Conservation (phyloP, 2,329 filamentous ascomycete genomes). For the Thermothelomyces thermophilus region DNA sequence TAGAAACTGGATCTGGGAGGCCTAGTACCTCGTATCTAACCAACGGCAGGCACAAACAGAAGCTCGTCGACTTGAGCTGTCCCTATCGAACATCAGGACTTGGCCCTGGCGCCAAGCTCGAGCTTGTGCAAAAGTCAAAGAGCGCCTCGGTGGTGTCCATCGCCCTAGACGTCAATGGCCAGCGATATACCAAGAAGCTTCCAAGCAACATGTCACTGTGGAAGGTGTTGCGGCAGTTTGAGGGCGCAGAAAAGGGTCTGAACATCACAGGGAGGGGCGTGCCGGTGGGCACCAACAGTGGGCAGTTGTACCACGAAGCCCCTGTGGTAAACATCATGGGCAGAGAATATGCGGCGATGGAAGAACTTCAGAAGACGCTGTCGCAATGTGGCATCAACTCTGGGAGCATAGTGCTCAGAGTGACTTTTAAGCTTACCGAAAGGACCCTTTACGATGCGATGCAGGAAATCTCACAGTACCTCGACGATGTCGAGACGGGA, state of each 20-base stretch:
- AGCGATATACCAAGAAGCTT: constrained; percentile 72
- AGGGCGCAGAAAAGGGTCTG: constrained; percentile 56
- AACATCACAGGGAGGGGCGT: constrained; percentile 82
- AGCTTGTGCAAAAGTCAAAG: constrained; percentile 80
- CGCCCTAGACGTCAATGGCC: constrained; percentile 72
- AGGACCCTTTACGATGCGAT: constrained; percentile 81
- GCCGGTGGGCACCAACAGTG: constrained; percentile 56
- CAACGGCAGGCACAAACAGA: constrained; percentile 64
- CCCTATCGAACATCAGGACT: constrained; percentile 80
- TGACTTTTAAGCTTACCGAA: constrained; percentile 70
- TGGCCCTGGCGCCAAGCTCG: constrained; percentile 78
- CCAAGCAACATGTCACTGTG: constrained; percentile 83
- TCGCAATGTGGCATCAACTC: constrained; percentile 81
- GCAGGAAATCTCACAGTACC: constrained; percentile 70
- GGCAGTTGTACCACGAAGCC: constrained; percentile 80
- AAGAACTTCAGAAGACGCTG: constrained; percentile 82
- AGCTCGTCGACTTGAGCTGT: constrained; percentile 75
- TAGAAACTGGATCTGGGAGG: neutral
- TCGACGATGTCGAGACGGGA: constrained; percentile 44
- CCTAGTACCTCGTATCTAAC: neutral
- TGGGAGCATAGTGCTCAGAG: constrained; percentile 70
- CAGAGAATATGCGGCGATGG: constrained; percentile 67
- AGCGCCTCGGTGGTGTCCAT: constrained; percentile 82
- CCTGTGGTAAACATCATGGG: constrained; percentile 81
- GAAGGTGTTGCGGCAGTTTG: constrained; percentile 84